A percentile compares a stretch with the other conserved stretches of the same genome.
These are phyloP conservation scores for Ailanthus altissimus DNA, from an alignment of 345 rosid genomes.

Conservation along the genomic window DNA sequence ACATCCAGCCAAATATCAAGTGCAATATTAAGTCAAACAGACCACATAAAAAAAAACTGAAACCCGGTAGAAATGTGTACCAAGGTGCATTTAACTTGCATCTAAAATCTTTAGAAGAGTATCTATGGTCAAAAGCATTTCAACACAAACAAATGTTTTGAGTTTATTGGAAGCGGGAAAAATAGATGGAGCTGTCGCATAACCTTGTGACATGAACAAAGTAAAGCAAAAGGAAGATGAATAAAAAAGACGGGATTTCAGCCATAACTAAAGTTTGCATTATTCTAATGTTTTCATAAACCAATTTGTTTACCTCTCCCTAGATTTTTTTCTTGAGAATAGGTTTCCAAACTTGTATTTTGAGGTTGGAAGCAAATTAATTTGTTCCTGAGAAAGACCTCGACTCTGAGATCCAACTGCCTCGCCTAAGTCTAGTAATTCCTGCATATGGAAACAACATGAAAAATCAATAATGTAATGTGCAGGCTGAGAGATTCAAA, in stretches of 20 bases:
- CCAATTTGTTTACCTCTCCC: slow-evolving; percentile 50
- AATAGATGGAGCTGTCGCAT: background rate
- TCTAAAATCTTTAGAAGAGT: slow-evolving; percentile 5
- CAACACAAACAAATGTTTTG: background rate
- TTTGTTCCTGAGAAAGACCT: slow-evolving; percentile 62
- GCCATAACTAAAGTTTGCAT: background rate
- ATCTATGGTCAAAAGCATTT: background rate
- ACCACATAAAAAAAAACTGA: too few relatives aligned
- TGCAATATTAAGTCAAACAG: background rate
- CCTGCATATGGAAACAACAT: slow-evolving; percentile 38
- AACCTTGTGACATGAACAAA: background rate
- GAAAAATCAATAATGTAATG: background rate
- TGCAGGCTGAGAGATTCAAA: background rate
- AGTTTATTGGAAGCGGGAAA: background rate
- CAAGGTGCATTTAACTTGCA: background rate
- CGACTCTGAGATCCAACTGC: slow-evolving; percentile 64
- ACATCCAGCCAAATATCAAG: background rate
- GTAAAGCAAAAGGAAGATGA: background rate
- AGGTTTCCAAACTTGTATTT: slow-evolving; percentile 59
- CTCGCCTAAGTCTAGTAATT: slow-evolving; percentile 69
- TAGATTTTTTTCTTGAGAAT: slow-evolving; percentile 51
- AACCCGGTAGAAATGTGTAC: background rate
- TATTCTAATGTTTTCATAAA: slow-evolving; percentile 1
- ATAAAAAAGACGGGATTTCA: background rate
- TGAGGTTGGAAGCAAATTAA: slow-evolving; percentile 61